phyloP scores from a whole-genome alignment of 257 asterid genomes.

The Solanum pinnatisectum region DNA sequence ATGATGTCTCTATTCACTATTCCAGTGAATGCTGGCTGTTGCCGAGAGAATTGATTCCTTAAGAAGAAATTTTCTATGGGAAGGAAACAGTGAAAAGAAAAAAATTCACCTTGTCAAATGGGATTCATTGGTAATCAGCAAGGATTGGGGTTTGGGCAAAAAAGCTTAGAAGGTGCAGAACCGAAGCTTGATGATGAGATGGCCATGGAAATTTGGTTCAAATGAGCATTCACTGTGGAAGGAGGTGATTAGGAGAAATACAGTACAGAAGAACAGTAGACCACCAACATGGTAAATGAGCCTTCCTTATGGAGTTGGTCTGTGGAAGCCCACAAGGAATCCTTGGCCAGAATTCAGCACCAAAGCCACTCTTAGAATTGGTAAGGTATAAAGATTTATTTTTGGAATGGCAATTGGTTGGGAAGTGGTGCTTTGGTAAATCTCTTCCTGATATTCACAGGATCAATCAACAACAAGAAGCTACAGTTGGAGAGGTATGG shows the following conservation, averaged over 20 bases:
- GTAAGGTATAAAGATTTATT: not conserved
- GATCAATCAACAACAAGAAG: not conserved
- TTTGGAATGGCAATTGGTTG: not conserved
- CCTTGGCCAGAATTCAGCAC: not conserved
- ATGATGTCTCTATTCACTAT: not conserved
- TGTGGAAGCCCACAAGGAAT: not conserved
- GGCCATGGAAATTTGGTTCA: not conserved
- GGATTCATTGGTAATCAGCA: not conserved
- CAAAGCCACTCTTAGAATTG: not conserved
- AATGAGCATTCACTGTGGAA: not conserved
- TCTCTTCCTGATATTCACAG: not conserved
- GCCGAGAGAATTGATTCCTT: not conserved
- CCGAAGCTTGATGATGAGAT: not conserved
- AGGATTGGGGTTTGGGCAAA: not conserved
- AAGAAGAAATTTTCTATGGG: not conserved
- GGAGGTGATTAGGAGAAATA: not conserved
- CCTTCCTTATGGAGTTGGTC: not conserved
- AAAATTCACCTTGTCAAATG: not conserved
- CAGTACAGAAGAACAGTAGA: not conserved
- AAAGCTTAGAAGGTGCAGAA: not conserved
- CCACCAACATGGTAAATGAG: not conserved
- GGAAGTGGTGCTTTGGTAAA: not conserved
- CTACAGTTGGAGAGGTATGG: not conserved
- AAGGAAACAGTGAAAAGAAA: not conserved
- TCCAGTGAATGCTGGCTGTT: not conserved